Evolutionary conservation across 129 eudicot species (phyloP).

Genomic region (Tagetes patula): DNA sequence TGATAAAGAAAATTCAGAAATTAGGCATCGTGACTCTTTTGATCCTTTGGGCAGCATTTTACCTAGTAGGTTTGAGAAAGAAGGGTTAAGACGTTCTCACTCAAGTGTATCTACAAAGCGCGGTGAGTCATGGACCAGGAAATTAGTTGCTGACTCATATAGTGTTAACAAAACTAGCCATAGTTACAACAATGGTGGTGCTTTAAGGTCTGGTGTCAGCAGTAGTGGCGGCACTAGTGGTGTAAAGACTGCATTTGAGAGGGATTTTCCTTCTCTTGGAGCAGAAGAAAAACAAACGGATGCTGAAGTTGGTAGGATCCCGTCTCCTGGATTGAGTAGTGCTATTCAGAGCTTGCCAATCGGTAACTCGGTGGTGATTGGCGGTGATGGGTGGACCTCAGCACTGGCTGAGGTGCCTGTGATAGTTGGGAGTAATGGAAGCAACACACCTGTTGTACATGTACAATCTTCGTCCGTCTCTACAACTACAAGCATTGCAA

Average conservation of each 20-base stretch:
- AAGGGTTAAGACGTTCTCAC: constrained; percentile 78
- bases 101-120: constrained; percentile 61
- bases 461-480: constrained; percentile 37
- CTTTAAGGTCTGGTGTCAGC: constrained; percentile 37
- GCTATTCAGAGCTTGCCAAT: constrained; percentile 69
- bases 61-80: constrained; percentile 63
- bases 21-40: constrained; percentile 50
- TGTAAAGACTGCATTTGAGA: constrained; percentile 60
- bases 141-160: constrained; percentile 37
- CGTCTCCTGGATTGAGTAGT: constrained; percentile 84
- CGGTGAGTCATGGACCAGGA: constrained; percentile 66
- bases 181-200: constrained; percentile 41
- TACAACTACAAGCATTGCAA: constrained; percentile 29
- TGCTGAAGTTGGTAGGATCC: constrained; percentile 61
- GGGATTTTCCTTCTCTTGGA: constrained; percentile 88
- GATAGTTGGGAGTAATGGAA: constrained; percentile 50
- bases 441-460: constrained; percentile 36
- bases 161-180: constrained; percentile 39
- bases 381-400: constrained; percentile 86
- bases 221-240: constrained; percentile 32
- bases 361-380: constrained; percentile 53
- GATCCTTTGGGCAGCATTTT: constrained; percentile 54
- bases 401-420: constrained; percentile 90
- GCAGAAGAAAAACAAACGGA: constrained; percentile 60
- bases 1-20: constrained; percentile 59